Percentiles rank a stretch among this genome's conserved stretches.
Conservation (phyloP, 768 basidiomycete species). For the Tephrocybe sp. region DNA sequence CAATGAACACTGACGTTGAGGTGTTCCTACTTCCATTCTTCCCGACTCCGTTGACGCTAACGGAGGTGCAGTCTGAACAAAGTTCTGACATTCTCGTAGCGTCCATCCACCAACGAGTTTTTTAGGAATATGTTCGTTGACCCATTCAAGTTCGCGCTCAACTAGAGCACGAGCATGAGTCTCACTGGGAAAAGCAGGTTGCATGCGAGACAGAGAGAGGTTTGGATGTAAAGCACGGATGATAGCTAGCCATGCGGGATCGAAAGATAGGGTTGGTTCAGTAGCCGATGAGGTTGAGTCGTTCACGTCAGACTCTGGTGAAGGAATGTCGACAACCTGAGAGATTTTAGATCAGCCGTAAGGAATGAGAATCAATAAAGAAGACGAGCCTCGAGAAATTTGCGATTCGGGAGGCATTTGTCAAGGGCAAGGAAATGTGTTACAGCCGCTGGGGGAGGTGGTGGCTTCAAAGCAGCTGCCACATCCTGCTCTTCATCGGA, state of each 20-base stretch:
- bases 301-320: conserved; percentile 17
- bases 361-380: background rate
- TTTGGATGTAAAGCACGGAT: conserved; percentile 82
- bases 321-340: conserved; percentile 71
- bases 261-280: conserved; percentile 58
- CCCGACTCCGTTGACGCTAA: conserved; percentile 32
- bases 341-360: background rate
- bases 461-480: conserved; percentile 22
- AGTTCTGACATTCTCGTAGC: conserved; percentile 62
- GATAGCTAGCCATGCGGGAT: conserved; percentile 94
- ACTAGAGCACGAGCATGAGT: conserved; percentile 54
- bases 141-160: conserved; percentile 63
- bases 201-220: conserved; percentile 55
- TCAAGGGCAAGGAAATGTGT: conserved; percentile 90
- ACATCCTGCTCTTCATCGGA: conserved; percentile 48
- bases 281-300: conserved; percentile 1
- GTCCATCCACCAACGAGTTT: conserved; percentile 33
- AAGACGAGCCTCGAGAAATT: conserved; percentile 73
- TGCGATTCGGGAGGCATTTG: conserved; percentile 77
- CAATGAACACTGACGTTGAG: conserved; percentile 37
- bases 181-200: conserved; percentile 61
- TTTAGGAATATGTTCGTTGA: conserved; percentile 52
- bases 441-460: conserved; percentile 24
- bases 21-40: conserved; percentile 1
- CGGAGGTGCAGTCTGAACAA: conserved; percentile 62